Evolutionary conservation across 2,329 filamentous ascomycete genomes (phyloP), one percentile per base, ranked within the genome.

Genomic region (Daldinia eschscholtzii): DNA sequence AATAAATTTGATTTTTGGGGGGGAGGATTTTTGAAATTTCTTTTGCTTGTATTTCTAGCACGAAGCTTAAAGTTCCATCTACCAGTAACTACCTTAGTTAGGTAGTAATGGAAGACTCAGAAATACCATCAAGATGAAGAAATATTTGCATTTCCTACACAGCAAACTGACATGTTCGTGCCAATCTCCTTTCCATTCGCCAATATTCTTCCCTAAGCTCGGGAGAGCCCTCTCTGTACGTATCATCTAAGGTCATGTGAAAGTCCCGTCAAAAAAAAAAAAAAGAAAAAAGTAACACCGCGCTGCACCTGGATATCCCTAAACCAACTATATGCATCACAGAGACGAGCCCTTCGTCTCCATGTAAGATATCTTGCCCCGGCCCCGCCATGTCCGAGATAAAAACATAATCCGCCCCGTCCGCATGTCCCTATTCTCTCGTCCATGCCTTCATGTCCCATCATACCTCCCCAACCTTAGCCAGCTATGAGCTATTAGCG

Each of bases 301-400:
- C 52, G 63, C 63, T 61, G 35, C 48, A 50, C 56, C 67, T 58
- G 52, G 42, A 67, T 61, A 70, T 64, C 35, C 67, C 56, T 55
- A 33, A 60, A 55, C 46, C 67, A 42, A 41, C 35, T 52, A 52
- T 61, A 64, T 64, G 60, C 67, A 64, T 52, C 59, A 52, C 42
- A 44, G 42, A 55, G 76, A 71, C 72, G 76, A 78, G 72, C 73
- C 73, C 74, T 67, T 64, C 67, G 67, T 64, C 60, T 42, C 30
- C 35, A 62, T 61, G 60, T 46, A 61, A 64, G 60, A 64, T 70
- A 70, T 67, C 67, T 67, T 39, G 59, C 35, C 35, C 35, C 35
- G 2, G 12, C 56, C 61, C 41, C 57, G 23, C 58, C 64, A 30
- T 58, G 53, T 46, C 67, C 50, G 15, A 48, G 33, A 48, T 60